A percentile compares a stretch with the other conserved stretches of the same genome.
These are phyloP conservation scores for Hawksworthiomyces lignivorus DNA, from an alignment of 2,329 filamentous ascomycete species.

Conservation along the genomic window DNA sequence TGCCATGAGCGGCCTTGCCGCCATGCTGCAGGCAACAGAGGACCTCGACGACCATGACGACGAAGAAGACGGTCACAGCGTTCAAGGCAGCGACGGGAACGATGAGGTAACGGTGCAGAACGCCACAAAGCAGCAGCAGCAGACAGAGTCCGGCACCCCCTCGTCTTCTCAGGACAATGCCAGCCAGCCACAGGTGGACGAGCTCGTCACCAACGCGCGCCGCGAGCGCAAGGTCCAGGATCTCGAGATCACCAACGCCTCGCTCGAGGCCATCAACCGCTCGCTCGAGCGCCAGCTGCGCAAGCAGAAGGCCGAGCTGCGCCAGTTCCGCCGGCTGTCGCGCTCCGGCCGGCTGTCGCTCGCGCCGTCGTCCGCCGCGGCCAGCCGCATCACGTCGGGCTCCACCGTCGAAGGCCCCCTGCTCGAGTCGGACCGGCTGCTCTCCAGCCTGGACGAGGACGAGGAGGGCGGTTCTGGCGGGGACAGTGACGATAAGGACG, in stretches of 20 bases:
- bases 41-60: constrained; percentile 29
- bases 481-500: constrained; percentile 28
- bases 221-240: constrained; percentile 93
- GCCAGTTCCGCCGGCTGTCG: constrained; percentile 78
- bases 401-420: constrained; percentile 31
- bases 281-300: constrained; percentile 85
- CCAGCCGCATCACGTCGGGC: constrained; percentile 35
- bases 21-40: constrained; percentile 48
- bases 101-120: constrained; percentile 16
- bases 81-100: background rate
- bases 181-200: constrained; percentile 56
- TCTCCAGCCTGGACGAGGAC: constrained; percentile 46
- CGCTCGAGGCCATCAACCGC: constrained; percentile 87
- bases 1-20: constrained; percentile 36
- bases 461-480: constrained; percentile 15
- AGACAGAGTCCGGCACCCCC: constrained; percentile 7
- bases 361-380: constrained; percentile 24
- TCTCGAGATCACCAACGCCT: constrained; percentile 93
- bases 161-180: constrained; percentile 21
- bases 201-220: constrained; percentile 78
- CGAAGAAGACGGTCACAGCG: background rate
- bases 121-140: background rate
- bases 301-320: constrained; percentile 82
- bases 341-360: constrained; percentile 68
- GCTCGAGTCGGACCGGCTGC: constrained; percentile 34